These are phyloP conservation scores for Russula olivacea DNA, from an alignment of 768 basidiomycete species.

Conservation along the genomic window DNA sequence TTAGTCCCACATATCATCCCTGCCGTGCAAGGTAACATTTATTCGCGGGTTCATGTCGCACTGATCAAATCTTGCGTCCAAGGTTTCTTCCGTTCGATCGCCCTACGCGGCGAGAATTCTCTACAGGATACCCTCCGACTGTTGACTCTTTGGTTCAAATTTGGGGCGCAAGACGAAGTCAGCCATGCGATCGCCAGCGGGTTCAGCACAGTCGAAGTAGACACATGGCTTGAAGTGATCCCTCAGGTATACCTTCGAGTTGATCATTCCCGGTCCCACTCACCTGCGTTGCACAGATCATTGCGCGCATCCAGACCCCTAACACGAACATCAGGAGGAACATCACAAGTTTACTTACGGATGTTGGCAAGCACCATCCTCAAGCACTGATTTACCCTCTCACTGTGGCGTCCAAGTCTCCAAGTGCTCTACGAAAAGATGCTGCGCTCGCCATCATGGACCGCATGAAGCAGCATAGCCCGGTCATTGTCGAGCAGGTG, in stretches of 20 bases:
- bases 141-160: slow-evolving; percentile 97
- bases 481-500: slow-evolving; percentile 80
- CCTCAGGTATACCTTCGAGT: slow-evolving; percentile 63
- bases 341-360: slow-evolving; percentile 81
- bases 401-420: slow-evolving; percentile 95
- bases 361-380: slow-evolving; percentile 94
- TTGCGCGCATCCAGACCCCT: slow-evolving; percentile 96
- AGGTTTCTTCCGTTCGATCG: slow-evolving; percentile 96
- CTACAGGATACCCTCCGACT: slow-evolving; percentile 92
- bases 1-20: slow-evolving; percentile 84
- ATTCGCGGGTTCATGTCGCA: neutral
- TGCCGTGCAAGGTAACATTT: slow-evolving; percentile 70
- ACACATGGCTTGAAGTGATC: slow-evolving; percentile 98
- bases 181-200: slow-evolving; percentile 84
- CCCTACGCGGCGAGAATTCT: slow-evolving; percentile 82
- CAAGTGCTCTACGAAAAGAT: slow-evolving; percentile 70
- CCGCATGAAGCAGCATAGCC: slow-evolving; percentile 88
- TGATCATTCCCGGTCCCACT: neutral
- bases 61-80: slow-evolving; percentile 19
- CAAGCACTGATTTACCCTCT: slow-evolving; percentile 95
- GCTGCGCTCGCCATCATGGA: slow-evolving; percentile 87
- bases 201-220: slow-evolving; percentile 84
- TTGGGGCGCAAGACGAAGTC: slow-evolving; percentile 84
- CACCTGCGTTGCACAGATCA: slow-evolving; percentile 56
- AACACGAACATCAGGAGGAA: slow-evolving; percentile 79